A percentile compares a stretch with the other conserved stretches of the same genome.
Conservation (phyloP, 768 basidiomycete genomes). For the Pilatotrama ljubarskyi region DNA sequence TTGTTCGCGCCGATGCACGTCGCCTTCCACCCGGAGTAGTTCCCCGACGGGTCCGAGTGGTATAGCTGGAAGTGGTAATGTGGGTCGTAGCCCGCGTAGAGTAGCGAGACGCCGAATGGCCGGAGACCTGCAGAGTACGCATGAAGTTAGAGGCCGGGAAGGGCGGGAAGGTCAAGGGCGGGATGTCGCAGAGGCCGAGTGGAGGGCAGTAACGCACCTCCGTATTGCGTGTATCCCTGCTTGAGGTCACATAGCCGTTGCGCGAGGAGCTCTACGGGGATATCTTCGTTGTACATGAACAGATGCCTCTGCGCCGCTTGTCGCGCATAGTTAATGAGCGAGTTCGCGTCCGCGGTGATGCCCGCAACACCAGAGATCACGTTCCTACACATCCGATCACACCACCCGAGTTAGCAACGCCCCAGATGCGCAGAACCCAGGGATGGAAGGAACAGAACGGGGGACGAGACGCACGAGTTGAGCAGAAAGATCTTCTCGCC, state of each 20-base stretch:
- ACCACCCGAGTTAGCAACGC: neutral
- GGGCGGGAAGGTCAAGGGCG: neutral
- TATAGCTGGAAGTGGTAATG: constrained; percentile 97
- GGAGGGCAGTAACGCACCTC: constrained; percentile 65
- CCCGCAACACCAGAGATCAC: constrained; percentile 95
- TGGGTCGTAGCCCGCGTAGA: constrained; percentile 96
- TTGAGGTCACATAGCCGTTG: constrained; percentile 96
- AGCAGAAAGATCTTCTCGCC: constrained; percentile 98
- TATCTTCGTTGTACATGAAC: constrained; percentile 92
- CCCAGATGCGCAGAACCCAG: neutral
- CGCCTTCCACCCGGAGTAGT: constrained; percentile 98
- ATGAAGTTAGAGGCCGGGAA: constrained; percentile 4
- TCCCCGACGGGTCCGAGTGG: constrained; percentile 97
- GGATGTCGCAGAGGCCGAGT: neutral
- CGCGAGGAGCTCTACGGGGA: constrained; percentile 94
- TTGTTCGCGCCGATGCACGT: constrained; percentile 99
- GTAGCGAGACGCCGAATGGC: constrained; percentile 95
- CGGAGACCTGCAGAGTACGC: constrained; percentile 70
- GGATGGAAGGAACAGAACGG: neutral
- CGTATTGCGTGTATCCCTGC: constrained; percentile 97
- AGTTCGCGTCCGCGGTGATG: constrained; percentile 96
- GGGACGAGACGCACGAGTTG: constrained; percentile 65
- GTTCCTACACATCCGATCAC: constrained; percentile 55
- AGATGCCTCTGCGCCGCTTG: constrained; percentile 89
- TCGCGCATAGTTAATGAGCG: constrained; percentile 92